Evolutionary conservation across 441 rosid genomes (phyloP).

Genomic region (Mallotus japonicus): DNA sequence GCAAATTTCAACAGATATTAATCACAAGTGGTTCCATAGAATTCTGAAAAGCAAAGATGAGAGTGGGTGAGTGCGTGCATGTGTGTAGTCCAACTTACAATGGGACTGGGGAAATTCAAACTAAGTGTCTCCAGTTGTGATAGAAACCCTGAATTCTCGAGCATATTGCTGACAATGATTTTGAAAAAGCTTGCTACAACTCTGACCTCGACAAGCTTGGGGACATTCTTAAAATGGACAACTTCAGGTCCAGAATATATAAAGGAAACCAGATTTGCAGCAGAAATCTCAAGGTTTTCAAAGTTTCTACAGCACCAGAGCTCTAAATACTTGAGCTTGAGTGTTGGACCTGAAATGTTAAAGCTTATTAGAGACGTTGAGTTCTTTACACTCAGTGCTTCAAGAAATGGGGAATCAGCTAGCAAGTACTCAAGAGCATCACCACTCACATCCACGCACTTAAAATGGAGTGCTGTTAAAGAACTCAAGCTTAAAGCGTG

Average conservation of each 20-base stretch:
- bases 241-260: background rate
- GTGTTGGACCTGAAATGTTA: slow-evolving; percentile 5
- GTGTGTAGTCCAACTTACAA: background rate
- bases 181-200: background rate
- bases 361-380: background rate
- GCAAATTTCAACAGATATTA: background rate
- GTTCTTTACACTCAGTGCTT: background rate
- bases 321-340: slow-evolving; percentile 11
- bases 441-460: background rate
- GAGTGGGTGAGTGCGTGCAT: background rate
- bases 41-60: background rate
- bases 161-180: background rate
- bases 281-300: slow-evolving; percentile 8
- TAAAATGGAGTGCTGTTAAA: background rate
- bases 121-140: background rate
- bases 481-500: background rate
- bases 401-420: background rate
- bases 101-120: background rate
- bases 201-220: slow-evolving; percentile 7
- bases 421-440: slow-evolving; percentile 6
- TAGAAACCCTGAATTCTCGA: background rate
- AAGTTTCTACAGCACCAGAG: background rate
- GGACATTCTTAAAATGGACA: background rate
- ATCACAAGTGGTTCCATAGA: background rate
- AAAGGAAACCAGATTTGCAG: background rate